phyloP scores from a whole-genome alignment of 768 basidiomycete species.

The Fistulinella prunicolor region DNA sequence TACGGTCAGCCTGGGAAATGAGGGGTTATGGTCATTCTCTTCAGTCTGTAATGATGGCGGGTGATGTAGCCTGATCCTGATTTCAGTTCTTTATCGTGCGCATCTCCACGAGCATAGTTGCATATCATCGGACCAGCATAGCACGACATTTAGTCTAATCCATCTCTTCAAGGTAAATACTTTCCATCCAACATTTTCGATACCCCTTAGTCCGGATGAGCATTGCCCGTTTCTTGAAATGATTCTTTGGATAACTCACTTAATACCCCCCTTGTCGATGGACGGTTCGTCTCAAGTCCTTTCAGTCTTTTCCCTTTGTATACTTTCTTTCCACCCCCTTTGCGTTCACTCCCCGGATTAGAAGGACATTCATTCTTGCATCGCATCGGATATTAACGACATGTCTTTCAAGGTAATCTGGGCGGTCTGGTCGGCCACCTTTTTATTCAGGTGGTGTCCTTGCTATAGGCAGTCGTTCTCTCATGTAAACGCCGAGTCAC shows the following conservation, averaged over 20 bases:
- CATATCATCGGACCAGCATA: constrained; percentile 25
- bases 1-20: constrained; percentile 18
- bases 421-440: too few species aligned
- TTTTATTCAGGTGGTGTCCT: too few species aligned
- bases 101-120: constrained; percentile 16
- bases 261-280: not conserved
- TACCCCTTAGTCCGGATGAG: constrained; percentile 3
- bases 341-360: too few species aligned
- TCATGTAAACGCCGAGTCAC: too few species aligned
- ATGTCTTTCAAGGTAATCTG: too few species aligned
- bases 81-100: constrained; percentile 8
- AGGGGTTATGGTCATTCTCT: constrained; percentile 3
- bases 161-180: constrained; percentile 13
- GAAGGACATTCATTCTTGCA: too few species aligned
- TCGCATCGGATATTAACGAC: too few species aligned
- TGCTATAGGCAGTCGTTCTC: too few species aligned
- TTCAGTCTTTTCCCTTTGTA: too few species aligned
- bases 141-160: constrained; percentile 13
- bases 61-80: constrained; percentile 1
- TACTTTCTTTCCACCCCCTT: too few species aligned
- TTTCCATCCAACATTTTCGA: constrained; percentile 6
- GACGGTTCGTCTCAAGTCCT: too few species aligned
- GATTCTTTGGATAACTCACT: not conserved
- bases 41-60: constrained; percentile 6
- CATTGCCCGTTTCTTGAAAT: not conserved